phyloP scores from a whole-genome alignment of 108 stramenopile species.

The Bacterosira constricta region DNA sequence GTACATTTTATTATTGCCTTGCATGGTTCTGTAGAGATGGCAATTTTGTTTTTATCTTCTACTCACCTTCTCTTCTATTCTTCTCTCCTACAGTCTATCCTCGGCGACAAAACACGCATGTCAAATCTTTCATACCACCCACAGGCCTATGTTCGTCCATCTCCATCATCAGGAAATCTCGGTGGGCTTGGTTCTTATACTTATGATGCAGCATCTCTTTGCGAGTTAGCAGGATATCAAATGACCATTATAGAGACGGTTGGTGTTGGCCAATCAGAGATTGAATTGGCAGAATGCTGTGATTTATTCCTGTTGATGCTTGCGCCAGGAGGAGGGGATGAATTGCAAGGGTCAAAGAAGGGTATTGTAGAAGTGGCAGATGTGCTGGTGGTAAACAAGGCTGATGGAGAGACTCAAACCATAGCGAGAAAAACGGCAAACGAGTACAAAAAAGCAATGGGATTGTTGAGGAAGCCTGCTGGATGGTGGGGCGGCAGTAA shows the following conservation, averaged over 20 bases:
- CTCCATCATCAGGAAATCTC: constrained; percentile 88
- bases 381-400: constrained; percentile 94
- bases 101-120: constrained; percentile 99
- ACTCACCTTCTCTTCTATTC: too few relatives aligned
- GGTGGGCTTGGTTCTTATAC: constrained; percentile 94
- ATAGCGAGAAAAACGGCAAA: constrained; percentile 69
- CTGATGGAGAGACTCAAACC: constrained; percentile 86
- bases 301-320: constrained; percentile 92
- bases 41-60: too few relatives aligned
- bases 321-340: constrained; percentile 97
- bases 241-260: constrained; percentile 96
- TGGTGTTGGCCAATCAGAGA: constrained; percentile 96
- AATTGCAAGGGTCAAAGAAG: constrained; percentile 94
- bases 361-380: constrained; percentile 98
- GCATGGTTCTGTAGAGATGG: too few relatives aligned
- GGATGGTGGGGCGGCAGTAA: constrained; percentile 42
- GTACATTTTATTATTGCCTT: too few relatives aligned
- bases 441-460: constrained; percentile 75
- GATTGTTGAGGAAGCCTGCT: constrained; percentile 50
- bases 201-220: constrained; percentile 91
- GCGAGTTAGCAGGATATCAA: constrained; percentile 88
- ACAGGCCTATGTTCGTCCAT: constrained; percentile 92
- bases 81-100: too few relatives aligned
- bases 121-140: constrained; percentile 75
- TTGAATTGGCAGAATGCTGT: constrained; percentile 85